Evolutionary conservation across 352 stramenopile genomes (phyloP), one percentile per base, ranked within the genome.

Genomic region (Globisporangium nagaii): DNA sequence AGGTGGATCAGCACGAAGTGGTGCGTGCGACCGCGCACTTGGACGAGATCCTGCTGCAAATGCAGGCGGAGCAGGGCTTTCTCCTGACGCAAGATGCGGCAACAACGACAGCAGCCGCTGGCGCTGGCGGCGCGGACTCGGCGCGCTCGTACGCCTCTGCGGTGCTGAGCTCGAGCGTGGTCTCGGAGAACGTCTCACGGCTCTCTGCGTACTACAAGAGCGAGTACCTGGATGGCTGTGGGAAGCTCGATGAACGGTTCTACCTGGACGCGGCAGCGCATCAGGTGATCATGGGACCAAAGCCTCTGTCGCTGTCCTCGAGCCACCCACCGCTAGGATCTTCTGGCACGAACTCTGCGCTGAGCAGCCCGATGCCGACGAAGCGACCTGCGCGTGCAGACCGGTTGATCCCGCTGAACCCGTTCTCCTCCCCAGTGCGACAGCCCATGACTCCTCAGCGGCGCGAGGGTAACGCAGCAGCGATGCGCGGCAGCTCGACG

Each of bases 171-270:
- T 60, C 65, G 12, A 45, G 27, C 2, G 68, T 86, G 40, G 50
- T 88, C 10, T 59, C 63, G n/a, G 43, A 52, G 4, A 88, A 86
- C 19, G 68, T 84, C 0, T 30, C 56, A 8, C 55, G 47, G 4
- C 46, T 88, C 9, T 53, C 55, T 4, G 49, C 63, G 9, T 64
- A 68, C 43, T 88, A 88, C 62, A 47, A 65, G 6, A 40, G 64
- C 12, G 65, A 72, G n/a, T 84, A 82, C 31, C 32, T 88, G 4
- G 58, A 65, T 30, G 55, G 68, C 3, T 78, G 65, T 64, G 64
- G 78, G 10, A 79, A 84, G 50, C 54, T 88, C 15, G 75, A 88
- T 40, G 78, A 88, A 36, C 66, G 71, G 1, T 72, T 86, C 31
- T 86, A 77, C 58, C 27, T 86, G 31, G 60, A 85, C 58, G 35